phyloP scores from a whole-genome alignment of 2,329 filamentous ascomycete genomes.

The Bertia moriformis region DNA sequence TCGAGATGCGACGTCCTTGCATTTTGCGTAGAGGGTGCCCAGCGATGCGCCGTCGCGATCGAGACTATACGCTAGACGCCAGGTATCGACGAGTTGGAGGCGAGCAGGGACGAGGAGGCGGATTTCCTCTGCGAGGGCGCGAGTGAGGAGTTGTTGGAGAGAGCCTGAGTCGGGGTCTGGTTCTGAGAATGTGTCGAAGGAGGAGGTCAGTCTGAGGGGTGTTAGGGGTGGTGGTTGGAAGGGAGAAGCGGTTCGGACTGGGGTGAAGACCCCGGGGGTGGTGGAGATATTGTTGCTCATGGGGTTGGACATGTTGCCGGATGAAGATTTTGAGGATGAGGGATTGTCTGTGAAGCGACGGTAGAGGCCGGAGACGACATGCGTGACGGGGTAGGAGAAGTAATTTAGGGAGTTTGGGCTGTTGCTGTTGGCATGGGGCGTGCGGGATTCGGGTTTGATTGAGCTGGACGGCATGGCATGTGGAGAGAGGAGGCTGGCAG shows the following conservation, averaged over 20 bases:
- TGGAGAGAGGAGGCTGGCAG: too few species aligned
- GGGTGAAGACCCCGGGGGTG: slow-evolving; percentile 12
- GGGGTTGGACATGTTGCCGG: slow-evolving; percentile 1
- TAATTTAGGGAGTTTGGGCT: not conserved
- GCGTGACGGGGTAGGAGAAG: slow-evolving; percentile 1
- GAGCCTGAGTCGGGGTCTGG: slow-evolving; percentile 16
- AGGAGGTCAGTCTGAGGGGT: slow-evolving; percentile 38
- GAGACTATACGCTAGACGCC: slow-evolving; percentile 53
- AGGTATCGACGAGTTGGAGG: slow-evolving; percentile 53
- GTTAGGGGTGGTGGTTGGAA: slow-evolving; percentile 60
- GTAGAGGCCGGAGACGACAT: slow-evolving; percentile 24
- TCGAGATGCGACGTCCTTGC: slow-evolving; percentile 27
- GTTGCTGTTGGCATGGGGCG: not conserved
- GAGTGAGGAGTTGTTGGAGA: slow-evolving; percentile 32
- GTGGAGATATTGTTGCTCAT: not conserved
- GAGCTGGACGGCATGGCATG: not conserved
- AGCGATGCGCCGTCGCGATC: slow-evolving; percentile 58
- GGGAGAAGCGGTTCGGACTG: slow-evolving; percentile 40
- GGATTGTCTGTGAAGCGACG: slow-evolving; percentile 24
- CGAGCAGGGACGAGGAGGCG: slow-evolving; percentile 51
- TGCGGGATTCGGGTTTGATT: not conserved
- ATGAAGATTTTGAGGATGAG: slow-evolving; percentile 10
- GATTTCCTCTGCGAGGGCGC: slow-evolving; percentile 56
- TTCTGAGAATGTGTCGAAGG: slow-evolving; percentile 14
- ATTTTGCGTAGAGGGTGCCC: slow-evolving; percentile 53